Percentiles rank a stretch among this genome's conserved stretches.
These are phyloP conservation scores for Saussurea involucrata DNA, from an alignment of 129 eudicot genomes.

Conservation along the genomic window DNA sequence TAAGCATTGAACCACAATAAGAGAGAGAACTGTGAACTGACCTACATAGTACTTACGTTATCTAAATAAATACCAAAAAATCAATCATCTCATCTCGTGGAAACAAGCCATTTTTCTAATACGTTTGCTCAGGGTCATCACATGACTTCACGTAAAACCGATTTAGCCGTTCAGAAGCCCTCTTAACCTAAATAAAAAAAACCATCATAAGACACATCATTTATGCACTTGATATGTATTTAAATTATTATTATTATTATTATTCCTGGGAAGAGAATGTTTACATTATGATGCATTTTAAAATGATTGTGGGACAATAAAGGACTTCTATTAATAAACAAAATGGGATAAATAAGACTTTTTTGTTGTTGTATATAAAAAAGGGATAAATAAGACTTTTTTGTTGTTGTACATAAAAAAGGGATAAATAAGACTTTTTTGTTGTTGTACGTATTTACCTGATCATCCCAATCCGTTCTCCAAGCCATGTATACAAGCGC, in stretches of 20 bases:
- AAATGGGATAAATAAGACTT: no score
- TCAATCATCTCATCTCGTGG: background rate
- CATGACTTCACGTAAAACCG: slow-evolving; percentile 41
- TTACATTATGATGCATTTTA: background rate
- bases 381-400: background rate
- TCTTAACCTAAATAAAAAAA: slow-evolving; percentile 33
- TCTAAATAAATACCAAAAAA: background rate
- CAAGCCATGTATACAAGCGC: slow-evolving; percentile 51
- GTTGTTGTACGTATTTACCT: slow-evolving; percentile 31
- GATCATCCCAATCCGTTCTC: slow-evolving; percentile 62
- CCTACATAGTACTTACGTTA: background rate
- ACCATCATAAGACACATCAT: background rate
- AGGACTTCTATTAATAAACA: no score
- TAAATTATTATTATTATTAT: background rate
- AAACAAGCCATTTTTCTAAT: background rate
- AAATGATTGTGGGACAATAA: background rate
- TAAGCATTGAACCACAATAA: background rate
- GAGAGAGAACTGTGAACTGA: no score
- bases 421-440: background rate
- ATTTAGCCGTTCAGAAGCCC: slow-evolving; percentile 39
- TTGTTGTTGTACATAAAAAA: background rate
- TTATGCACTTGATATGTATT: background rate
- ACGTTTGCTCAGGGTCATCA: slow-evolving; percentile 3
- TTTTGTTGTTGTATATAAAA: background rate
- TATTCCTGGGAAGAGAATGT: background rate